Percentiles rank a stretch among this genome's conserved stretches.
These are phyloP conservation scores for Tieghemostelium lacteum DNA, from an alignment of 78 protist genomes.

Conservation along the genomic window DNA sequence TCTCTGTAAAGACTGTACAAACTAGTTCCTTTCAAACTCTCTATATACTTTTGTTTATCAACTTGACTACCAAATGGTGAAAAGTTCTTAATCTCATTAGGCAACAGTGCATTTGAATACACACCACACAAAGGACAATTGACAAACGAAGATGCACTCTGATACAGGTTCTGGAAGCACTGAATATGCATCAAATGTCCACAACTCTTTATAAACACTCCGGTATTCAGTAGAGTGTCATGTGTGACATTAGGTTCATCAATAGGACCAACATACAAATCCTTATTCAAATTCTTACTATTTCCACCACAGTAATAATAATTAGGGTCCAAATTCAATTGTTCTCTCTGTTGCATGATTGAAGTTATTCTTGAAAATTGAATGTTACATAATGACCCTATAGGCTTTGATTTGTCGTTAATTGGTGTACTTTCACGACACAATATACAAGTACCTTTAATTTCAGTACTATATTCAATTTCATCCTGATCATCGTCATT, in stretches of 20 bases:
- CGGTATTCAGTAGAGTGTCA: no score
- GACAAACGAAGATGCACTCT: neutral
- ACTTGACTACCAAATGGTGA: neutral
- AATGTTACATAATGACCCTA: constrained; percentile 11
- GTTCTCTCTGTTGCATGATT: neutral
- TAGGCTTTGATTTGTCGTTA: constrained; percentile 23
- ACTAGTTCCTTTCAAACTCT: neutral
- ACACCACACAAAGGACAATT: constrained; percentile 10
- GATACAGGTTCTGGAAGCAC: constrained; percentile 13
- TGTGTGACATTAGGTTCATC: no score
- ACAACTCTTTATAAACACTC: neutral
- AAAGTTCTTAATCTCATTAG: neutral
- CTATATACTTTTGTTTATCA: neutral
- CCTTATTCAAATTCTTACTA: no score
- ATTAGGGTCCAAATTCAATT: neutral
- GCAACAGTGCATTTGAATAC: constrained; percentile 15
- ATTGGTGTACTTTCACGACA: constrained; percentile 40
- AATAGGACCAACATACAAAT: no score
- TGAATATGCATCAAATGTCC: constrained; percentile 8
- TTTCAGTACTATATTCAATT: neutral
- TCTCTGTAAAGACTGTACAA: neutral
- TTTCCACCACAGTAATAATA: neutral
- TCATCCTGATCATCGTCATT: constrained; percentile 1
- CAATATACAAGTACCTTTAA: constrained; percentile 13
- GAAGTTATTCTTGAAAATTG: neutral